These are phyloP conservation scores for Astrocystis sublimbata DNA, from an alignment of 495 filamentous ascomycete genomes.

Conservation along the genomic window DNA sequence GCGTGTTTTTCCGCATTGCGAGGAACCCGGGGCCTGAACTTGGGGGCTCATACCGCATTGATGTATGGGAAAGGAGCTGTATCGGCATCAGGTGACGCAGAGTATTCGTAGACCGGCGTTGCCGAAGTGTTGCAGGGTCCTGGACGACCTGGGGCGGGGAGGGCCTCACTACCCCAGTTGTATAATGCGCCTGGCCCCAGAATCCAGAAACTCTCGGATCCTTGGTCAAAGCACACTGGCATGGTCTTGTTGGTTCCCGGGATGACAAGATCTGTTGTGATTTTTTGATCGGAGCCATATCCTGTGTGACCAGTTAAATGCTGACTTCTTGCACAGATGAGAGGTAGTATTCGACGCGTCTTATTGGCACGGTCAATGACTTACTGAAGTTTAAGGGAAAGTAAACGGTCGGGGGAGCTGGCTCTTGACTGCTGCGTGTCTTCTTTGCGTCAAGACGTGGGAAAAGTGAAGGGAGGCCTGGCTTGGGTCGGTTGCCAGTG, in stretches of 20 bases:
- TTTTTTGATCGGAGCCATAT: conserved; percentile 11
- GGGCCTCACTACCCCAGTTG: conserved; percentile 7
- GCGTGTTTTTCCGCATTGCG: neutral
- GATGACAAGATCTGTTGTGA: conserved; percentile 12
- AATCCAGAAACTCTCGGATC: conserved; percentile 10
- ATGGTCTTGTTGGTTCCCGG: conserved; percentile 11
- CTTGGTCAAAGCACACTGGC: conserved; percentile 17
- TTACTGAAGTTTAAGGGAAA: conserved; percentile 13
- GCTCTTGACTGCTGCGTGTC: neutral
- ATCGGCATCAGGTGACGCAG: neutral
- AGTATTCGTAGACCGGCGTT: neutral
- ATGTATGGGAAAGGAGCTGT: neutral
- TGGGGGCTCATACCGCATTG: neutral
- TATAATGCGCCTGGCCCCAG: conserved; percentile 3
- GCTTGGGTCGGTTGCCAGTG: neutral
- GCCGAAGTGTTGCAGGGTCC: neutral
- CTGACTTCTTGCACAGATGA: neutral
- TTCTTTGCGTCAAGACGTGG: neutral
- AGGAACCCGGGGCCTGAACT: neutral
- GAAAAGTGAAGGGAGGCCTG: neutral
- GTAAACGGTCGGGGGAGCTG: conserved; percentile 10
- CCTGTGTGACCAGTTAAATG: neutral
- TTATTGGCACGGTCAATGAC: neutral
- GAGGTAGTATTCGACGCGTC: neutral
- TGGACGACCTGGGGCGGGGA: neutral